A percentile compares a stretch with the other conserved stretches of the same genome.
phyloP scores from a whole-genome alignment of 129 eudicot genomes.

The Flaveria sonorensis region DNA sequence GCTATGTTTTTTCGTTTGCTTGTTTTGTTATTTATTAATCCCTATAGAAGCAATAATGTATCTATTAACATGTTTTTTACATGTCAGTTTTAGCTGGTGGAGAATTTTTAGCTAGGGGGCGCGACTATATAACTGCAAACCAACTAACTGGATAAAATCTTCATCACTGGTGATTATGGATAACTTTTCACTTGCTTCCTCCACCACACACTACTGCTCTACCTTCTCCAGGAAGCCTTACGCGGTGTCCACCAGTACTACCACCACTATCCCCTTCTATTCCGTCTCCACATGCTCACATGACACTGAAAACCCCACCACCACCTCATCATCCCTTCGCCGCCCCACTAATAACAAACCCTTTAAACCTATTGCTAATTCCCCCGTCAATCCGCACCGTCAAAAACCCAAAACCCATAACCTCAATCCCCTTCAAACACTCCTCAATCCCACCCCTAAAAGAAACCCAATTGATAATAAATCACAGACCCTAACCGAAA shows the following conservation, averaged over 20 bases:
- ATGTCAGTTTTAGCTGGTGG: neutral
- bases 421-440: slow-evolving; percentile 47
- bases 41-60: neutral
- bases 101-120: neutral
- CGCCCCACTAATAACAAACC: slow-evolving; percentile 49
- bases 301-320: slow-evolving; percentile 33
- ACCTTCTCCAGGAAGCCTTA: slow-evolving; percentile 44
- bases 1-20: neutral
- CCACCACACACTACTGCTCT: slow-evolving; percentile 51
- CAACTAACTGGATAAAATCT: neutral
- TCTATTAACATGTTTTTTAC: neutral
- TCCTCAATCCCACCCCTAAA: slow-evolving; percentile 39
- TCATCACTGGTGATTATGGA: slow-evolving; percentile 44
- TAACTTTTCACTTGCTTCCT: slow-evolving; percentile 55
- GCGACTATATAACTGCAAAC: neutral
- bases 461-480: slow-evolving; percentile 25
- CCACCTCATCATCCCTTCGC: slow-evolving; percentile 39
- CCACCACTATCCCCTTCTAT: slow-evolving; percentile 29
- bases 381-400: slow-evolving; percentile 35
- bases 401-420: slow-evolving; percentile 38
- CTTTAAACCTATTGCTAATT: slow-evolving; percentile 31
- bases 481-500: slow-evolving; percentile 52
- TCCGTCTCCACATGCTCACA: slow-evolving; percentile 39
- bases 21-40: neutral
- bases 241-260: slow-evolving; percentile 12